phyloP scores from a whole-genome alignment of 495 filamentous ascomycete species.

The Annulohypoxylon bovei region DNA sequence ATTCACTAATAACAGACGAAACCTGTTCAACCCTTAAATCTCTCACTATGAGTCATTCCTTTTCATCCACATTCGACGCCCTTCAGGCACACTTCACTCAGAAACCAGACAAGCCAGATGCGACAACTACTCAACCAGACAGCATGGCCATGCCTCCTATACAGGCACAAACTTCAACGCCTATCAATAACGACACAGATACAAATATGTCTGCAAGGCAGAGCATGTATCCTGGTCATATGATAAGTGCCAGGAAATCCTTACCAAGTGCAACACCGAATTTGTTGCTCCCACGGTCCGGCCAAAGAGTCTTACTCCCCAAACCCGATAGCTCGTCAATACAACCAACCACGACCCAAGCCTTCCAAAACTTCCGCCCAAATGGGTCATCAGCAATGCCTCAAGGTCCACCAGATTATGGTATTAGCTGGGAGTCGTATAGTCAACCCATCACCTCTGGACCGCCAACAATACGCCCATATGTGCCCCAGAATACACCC shows the following conservation, averaged over 20 bases:
- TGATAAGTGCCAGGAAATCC: background rate
- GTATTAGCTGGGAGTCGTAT: background rate
- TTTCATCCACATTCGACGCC: slow-evolving; percentile 39
- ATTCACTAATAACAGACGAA: background rate
- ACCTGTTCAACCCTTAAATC: background rate
- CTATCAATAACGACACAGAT: background rate
- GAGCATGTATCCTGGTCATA: background rate
- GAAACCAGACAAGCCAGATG: slow-evolving; percentile 11
- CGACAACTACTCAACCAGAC: background rate
- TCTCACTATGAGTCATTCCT: slow-evolving; percentile 39
- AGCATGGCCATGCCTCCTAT: background rate
- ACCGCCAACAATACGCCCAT: background rate
- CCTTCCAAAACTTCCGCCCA: background rate
- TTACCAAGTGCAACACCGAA: background rate
- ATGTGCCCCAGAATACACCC: background rate
- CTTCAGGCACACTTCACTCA: slow-evolving; percentile 43
- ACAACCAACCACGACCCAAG: slow-evolving; percentile 9
- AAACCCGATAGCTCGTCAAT: background rate
- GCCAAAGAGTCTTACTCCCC: background rate
- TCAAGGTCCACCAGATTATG: background rate
- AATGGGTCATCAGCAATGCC: background rate
- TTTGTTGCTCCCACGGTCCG: background rate
- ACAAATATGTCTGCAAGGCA: background rate
- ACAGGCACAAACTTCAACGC: slow-evolving; percentile 1
- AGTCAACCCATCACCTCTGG: background rate